phyloP scores from a whole-genome alignment of 2,329 filamentous ascomycete species.

The Didymella glomerata region DNA sequence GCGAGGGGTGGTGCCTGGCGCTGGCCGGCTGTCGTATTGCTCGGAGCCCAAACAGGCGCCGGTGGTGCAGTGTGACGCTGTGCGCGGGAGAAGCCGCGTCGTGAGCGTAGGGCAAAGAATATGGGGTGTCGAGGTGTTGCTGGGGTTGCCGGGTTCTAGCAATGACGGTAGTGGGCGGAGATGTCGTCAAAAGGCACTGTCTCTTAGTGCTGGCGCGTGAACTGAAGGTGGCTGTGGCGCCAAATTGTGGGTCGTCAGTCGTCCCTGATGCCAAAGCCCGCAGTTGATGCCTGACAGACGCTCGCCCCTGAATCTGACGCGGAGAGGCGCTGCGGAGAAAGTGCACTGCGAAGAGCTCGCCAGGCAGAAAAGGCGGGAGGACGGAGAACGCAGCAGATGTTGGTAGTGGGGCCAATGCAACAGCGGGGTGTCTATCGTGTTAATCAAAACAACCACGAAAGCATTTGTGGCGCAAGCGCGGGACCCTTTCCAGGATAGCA shows the following conservation, averaged over 20 bases:
- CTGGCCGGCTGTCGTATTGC: slow-evolving; percentile 31
- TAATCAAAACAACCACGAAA: slow-evolving; percentile 18
- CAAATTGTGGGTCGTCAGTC: slow-evolving; percentile 18
- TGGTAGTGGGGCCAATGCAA: slow-evolving; percentile 15
- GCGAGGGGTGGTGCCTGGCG: slow-evolving; percentile 40
- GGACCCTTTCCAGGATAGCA: slow-evolving; percentile 1
- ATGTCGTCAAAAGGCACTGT: slow-evolving; percentile 37
- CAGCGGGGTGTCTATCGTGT: slow-evolving; percentile 17
- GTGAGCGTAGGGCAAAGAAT: slow-evolving; percentile 9
- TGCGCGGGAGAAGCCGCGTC: slow-evolving; percentile 22
- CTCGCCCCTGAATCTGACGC: slow-evolving; percentile 15
- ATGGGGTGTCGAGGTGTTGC: slow-evolving; percentile 9
- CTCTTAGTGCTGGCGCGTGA: slow-evolving; percentile 36
- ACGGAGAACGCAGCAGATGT: slow-evolving; percentile 9
- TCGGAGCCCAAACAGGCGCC: slow-evolving; percentile 40
- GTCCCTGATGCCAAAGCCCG: slow-evolving; percentile 26
- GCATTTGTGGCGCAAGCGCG: slow-evolving; percentile 18
- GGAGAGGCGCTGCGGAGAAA: slow-evolving; percentile 13
- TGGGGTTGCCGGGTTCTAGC: slow-evolving; percentile 24
- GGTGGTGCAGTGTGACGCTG: slow-evolving; percentile 24
- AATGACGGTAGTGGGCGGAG: slow-evolving; percentile 31
- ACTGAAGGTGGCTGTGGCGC: slow-evolving; percentile 33
- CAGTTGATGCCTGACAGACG: slow-evolving; percentile 31
- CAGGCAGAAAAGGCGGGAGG: slow-evolving; percentile 8
- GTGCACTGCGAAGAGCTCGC: slow-evolving; percentile 5